A percentile compares a stretch with the other conserved stretches of the same genome.
Conservation (phyloP, 2,329 filamentous ascomycete genomes). For the Talaromyces sp. region DNA sequence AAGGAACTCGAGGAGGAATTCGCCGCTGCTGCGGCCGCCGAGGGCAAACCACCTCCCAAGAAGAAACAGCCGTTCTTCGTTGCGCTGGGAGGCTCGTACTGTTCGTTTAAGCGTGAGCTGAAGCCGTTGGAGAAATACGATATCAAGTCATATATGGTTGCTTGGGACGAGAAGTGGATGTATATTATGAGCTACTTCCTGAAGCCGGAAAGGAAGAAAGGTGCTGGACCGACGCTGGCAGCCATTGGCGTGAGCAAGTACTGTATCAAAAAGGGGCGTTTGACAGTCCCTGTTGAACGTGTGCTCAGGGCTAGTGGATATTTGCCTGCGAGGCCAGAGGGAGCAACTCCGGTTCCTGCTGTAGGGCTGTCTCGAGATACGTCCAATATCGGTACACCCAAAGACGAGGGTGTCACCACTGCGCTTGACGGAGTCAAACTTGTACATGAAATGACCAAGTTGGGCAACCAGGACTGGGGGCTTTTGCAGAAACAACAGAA, state of each 20-base stretch:
- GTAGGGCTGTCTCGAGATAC: background rate
- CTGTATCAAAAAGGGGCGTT: conserved; percentile 73
- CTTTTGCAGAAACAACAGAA: conserved; percentile 28
- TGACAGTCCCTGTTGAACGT: conserved; percentile 79
- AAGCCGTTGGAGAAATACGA: conserved; percentile 65
- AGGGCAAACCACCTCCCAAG: conserved; percentile 42
- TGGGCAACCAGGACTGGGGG: conserved; percentile 25
- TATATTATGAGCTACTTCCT: conserved; percentile 73
- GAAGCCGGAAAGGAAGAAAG: conserved; percentile 42
- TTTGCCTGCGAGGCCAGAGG: conserved; percentile 68
- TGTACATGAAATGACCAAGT: conserved; percentile 32
- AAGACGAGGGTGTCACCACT: conserved; percentile 29
- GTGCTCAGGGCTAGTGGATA: conserved; percentile 68
- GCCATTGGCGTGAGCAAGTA: conserved; percentile 75
- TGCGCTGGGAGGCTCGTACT: conserved; percentile 68
- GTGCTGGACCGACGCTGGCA: conserved; percentile 58
- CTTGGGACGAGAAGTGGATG: conserved; percentile 79
- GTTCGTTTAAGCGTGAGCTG: conserved; percentile 71
- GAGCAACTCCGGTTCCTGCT: conserved; percentile 26
- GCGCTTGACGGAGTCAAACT: conserved; percentile 30
- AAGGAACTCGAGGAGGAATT: conserved; percentile 51
- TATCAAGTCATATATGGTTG: conserved; percentile 66
- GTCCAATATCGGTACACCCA: conserved; percentile 26
- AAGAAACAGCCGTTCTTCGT: conserved; percentile 53
- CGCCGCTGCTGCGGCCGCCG: conserved; percentile 47